Conservation (phyloP, 148 eudicot genomes). For the Rhododendron vialii region DNA sequence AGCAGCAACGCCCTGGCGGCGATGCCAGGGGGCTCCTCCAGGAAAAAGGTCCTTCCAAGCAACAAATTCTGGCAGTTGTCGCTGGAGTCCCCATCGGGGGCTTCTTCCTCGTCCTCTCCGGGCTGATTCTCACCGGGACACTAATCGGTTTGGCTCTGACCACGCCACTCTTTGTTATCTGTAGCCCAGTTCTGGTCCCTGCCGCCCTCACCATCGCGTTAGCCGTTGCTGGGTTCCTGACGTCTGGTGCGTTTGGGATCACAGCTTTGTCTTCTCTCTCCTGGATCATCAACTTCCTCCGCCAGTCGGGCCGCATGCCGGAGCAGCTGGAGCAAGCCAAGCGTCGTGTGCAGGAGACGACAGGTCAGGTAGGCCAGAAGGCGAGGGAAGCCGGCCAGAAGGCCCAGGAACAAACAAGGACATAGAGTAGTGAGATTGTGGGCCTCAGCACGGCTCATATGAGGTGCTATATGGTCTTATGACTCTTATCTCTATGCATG, state of each 20-base stretch:
- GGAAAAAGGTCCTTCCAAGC: constrained; percentile 22
- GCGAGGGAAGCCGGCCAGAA: constrained; percentile 20
- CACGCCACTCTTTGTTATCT: constrained; percentile 52
- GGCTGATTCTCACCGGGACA: constrained; percentile 41
- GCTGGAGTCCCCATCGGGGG: constrained; percentile 46
- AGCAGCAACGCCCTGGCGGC: not conserved
- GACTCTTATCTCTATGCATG: not conserved
- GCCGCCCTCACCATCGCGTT: constrained; percentile 36
- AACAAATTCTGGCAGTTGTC: constrained; percentile 32
- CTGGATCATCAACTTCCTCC: constrained; percentile 32
- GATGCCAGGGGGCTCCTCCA: constrained; percentile 4
- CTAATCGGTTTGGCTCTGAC: constrained; percentile 40
- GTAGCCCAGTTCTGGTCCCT: constrained; percentile 67
- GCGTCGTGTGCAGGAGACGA: constrained; percentile 26
- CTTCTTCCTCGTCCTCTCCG: constrained; percentile 44
- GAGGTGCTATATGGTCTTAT: not conserved
- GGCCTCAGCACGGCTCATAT: not conserved
- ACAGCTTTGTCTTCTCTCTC: constrained; percentile 50
- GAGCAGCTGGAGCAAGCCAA: constrained; percentile 22
- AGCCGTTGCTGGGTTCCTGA: constrained; percentile 46
- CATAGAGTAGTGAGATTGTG: not conserved
- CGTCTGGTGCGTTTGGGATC: constrained; percentile 57
- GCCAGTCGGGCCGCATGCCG: not conserved
- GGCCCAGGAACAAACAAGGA: constrained; percentile 13
- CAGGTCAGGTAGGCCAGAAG: constrained; percentile 20